A percentile compares a stretch with the other conserved stretches of the same genome.
These are phyloP conservation scores for Fusarium neocosmosporiellum DNA, from an alignment of 2,329 filamentous ascomycete species.

Conservation along the genomic window DNA sequence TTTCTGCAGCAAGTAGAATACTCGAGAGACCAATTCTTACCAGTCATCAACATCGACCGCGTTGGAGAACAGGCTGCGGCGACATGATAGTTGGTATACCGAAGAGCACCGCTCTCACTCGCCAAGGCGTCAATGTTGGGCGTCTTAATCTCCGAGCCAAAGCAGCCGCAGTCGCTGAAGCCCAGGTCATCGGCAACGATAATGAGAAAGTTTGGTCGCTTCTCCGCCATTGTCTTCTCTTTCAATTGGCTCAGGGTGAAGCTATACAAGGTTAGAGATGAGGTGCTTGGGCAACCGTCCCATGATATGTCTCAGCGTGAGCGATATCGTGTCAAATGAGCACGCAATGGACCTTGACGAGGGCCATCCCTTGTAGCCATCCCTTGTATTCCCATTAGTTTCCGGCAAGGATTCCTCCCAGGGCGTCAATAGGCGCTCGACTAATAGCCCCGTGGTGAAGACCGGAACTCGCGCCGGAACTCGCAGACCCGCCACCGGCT, in stretches of 20 bases:
- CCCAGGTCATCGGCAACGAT: slow-evolving; percentile 51
- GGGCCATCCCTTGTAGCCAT: not conserved
- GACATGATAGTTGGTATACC: slow-evolving; percentile 73
- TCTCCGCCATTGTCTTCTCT: not conserved
- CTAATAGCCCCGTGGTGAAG: not conserved
- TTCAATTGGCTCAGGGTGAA: not conserved
- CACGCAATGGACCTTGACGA: not conserved
- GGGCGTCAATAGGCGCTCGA: not conserved
- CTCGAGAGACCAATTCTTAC: slow-evolving; percentile 9
- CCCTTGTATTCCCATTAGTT: not conserved
- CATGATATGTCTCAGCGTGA: not conserved
- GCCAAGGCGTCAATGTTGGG: slow-evolving; percentile 50
- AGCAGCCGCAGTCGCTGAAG: slow-evolving; percentile 47
- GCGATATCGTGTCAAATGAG: not conserved
- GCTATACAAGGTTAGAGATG: not conserved
- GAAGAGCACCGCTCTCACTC: slow-evolving; percentile 57
- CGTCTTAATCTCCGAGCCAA: slow-evolving; percentile 48
- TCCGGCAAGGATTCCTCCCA: not conserved
- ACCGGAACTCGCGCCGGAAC: not conserved
- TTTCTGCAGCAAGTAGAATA: not conserved
- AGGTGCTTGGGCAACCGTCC: not conserved
- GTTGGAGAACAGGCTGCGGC: slow-evolving; percentile 74
- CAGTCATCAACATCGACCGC: slow-evolving; percentile 73
- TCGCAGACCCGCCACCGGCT: not conserved
- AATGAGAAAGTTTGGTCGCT: slow-evolving; percentile 50